Percentiles rank a stretch among this genome's conserved stretches.
These are phyloP conservation scores for Bruguiera hainesii DNA, from an alignment of 441 rosid species.

Conservation along the genomic window DNA sequence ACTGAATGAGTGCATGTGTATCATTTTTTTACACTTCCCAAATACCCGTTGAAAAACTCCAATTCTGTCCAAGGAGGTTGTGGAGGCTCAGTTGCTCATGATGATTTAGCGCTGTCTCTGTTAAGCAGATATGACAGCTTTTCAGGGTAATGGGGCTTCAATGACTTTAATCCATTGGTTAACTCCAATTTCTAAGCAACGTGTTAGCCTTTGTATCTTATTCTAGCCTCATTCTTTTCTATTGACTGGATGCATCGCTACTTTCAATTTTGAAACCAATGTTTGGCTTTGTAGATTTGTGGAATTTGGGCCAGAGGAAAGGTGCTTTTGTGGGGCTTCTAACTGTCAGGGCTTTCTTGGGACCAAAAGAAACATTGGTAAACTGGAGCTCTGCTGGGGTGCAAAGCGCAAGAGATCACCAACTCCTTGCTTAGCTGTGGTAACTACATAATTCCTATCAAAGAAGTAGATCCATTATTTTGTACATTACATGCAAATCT, in stretches of 20 bases:
- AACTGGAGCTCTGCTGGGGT: slow-evolving; percentile 69
- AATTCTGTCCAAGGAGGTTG: too few species aligned
- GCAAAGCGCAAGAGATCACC: slow-evolving; percentile 76
- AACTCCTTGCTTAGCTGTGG: slow-evolving; percentile 34
- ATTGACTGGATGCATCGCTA: not conserved
- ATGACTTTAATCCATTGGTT: too few species aligned
- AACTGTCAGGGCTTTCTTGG: slow-evolving; percentile 86
- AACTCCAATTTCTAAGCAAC: too few species aligned
- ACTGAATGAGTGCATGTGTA: too few species aligned
- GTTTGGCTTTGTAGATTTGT: slow-evolving; percentile 57
- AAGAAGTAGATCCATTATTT: slow-evolving; percentile 13
- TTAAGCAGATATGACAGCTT: too few species aligned
- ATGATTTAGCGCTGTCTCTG: too few species aligned
- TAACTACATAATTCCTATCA: slow-evolving; percentile 26
- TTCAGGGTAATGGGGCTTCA: too few species aligned
- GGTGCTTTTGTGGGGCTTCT: slow-evolving; percentile 70
- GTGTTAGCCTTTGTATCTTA: not conserved
- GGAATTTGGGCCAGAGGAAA: slow-evolving; percentile 89
- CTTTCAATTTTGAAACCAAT: not conserved
- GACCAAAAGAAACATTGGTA: slow-evolving; percentile 56
- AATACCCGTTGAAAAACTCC: too few species aligned
- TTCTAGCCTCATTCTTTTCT: not conserved
- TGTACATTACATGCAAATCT: slow-evolving; percentile 13
- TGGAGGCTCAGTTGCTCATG: too few species aligned
- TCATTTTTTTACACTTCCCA: too few species aligned